Conservation (phyloP, 176 grass and related monocot species). For the Oryza rufipogon region DNA sequence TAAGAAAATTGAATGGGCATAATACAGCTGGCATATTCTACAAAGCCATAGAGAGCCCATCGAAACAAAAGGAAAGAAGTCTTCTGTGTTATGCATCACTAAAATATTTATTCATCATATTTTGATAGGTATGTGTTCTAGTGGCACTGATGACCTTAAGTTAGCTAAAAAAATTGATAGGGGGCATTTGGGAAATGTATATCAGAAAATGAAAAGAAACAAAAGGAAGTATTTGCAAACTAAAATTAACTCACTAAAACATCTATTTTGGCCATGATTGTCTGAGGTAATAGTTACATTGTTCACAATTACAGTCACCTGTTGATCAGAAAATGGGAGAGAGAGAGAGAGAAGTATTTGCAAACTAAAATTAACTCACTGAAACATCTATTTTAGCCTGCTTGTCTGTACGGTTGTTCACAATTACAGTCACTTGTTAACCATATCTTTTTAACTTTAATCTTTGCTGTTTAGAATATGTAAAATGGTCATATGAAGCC, state of each 20-base stretch:
- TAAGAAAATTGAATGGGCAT: too few species aligned
- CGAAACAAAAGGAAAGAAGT: neutral
- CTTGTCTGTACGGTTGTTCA: neutral
- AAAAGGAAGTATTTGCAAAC: neutral
- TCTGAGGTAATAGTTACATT: neutral
- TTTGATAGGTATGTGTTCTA: neutral
- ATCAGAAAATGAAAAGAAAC: neutral
- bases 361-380: neutral
- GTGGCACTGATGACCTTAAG: neutral
- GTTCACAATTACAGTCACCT: neutral
- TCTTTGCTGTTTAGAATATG: conserved; percentile 16
- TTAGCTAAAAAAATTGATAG: neutral
- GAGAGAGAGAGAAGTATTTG: neutral
- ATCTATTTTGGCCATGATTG: neutral
- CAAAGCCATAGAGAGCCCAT: neutral
- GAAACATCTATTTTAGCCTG: conserved; percentile 6
- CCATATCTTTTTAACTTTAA: conserved; percentile 8
- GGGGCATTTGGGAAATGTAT: neutral
- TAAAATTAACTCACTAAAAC: neutral
- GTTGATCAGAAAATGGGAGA: neutral
- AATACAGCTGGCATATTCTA: too few species aligned
- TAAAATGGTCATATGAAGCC: conserved; percentile 1
- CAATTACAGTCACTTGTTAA: conserved; percentile 5
- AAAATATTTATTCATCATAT: neutral
- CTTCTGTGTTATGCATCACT: neutral